Conservation (phyloP, 768 basidiomycete genomes). For the Phylloporus arenicola region DNA sequence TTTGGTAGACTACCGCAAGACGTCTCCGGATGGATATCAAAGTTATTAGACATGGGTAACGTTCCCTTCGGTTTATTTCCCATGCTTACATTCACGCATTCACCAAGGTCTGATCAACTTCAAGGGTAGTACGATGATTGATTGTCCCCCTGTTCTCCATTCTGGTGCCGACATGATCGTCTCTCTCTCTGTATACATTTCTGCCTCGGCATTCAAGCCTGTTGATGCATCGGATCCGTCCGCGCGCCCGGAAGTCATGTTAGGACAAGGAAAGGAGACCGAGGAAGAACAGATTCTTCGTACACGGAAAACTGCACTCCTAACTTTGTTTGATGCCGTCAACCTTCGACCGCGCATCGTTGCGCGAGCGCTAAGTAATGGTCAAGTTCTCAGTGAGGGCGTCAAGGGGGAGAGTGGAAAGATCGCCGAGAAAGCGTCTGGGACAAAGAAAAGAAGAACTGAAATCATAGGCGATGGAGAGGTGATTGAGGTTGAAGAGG, state of each 20-base stretch:
- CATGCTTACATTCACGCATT: slow-evolving; percentile 1
- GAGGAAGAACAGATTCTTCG: slow-evolving; percentile 71
- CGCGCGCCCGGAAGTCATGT: slow-evolving; percentile 35
- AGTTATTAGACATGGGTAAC: slow-evolving; percentile 64
- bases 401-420: slow-evolving; percentile 38
- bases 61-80: slow-evolving; percentile 1
- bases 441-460: slow-evolving; percentile 40
- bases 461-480: slow-evolving; percentile 79
- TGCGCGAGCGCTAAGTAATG: slow-evolving; percentile 29
- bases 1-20: slow-evolving; percentile 74
- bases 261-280: slow-evolving; percentile 78
- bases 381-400: slow-evolving; percentile 25
- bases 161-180: slow-evolving; percentile 77
- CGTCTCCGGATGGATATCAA: slow-evolving; percentile 66
- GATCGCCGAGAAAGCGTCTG: slow-evolving; percentile 32
- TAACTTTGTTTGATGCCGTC: slow-evolving; percentile 67
- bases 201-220: slow-evolving; percentile 60
- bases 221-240: slow-evolving; percentile 31
- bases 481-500: slow-evolving; percentile 79
- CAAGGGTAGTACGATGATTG: slow-evolving; percentile 64
- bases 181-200: slow-evolving; percentile 67
- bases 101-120: slow-evolving; percentile 59
- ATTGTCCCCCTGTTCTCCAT: slow-evolving; percentile 65
- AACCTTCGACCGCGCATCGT: slow-evolving; percentile 61
- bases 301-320: slow-evolving; percentile 71